Percentiles rank a stretch among this genome's conserved stretches.
Evolutionary conservation across 768 basidiomycete species (phyloP).

Genomic region (Rhodotorula kratochvilovae): DNA sequence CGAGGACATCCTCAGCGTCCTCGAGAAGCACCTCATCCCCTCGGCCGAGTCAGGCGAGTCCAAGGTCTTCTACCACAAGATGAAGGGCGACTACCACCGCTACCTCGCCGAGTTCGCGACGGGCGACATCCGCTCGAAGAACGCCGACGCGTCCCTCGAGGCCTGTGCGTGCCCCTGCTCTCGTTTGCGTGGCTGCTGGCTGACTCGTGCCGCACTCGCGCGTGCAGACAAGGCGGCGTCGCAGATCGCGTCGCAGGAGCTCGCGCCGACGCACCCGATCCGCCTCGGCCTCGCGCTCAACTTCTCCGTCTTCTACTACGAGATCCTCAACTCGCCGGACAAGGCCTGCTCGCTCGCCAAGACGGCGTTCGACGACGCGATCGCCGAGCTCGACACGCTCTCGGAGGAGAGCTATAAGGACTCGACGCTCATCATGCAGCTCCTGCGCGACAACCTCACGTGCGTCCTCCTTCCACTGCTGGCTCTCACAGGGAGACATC

Average conservation of each 20-base stretch:
- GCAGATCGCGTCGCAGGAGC: slow-evolving; percentile 90
- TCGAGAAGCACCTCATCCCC: slow-evolving; percentile 95
- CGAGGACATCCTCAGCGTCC: slow-evolving; percentile 94
- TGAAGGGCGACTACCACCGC: slow-evolving; percentile 99
- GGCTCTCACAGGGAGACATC: too few species aligned
- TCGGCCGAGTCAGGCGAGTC: slow-evolving; percentile 94
- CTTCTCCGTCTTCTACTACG: slow-evolving; percentile 99
- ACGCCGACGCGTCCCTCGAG: slow-evolving; percentile 93
- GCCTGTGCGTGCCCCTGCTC: slow-evolving; percentile 51
- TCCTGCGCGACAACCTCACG: slow-evolving; percentile 93
- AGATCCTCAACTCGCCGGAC: slow-evolving; percentile 97
- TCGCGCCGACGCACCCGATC: slow-evolving; percentile 91
- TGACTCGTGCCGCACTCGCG: background rate
- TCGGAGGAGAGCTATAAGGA: slow-evolving; percentile 99
- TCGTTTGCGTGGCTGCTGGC: background rate
- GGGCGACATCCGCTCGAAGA: slow-evolving; percentile 93
- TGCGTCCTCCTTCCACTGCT: background rate
- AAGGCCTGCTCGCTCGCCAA: slow-evolving; percentile 98
- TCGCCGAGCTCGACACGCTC: slow-evolving; percentile 96
- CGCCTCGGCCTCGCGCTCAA: slow-evolving; percentile 97
- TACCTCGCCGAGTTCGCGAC: slow-evolving; percentile 98
- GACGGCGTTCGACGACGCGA: slow-evolving; percentile 98
- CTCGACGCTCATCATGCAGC: slow-evolving; percentile 80
- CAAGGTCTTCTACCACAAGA: slow-evolving; percentile 55
- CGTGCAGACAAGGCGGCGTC: slow-evolving; percentile 82